phyloP scores from a whole-genome alignment of 139 green algal species.

The Nannochloris sp. region DNA sequence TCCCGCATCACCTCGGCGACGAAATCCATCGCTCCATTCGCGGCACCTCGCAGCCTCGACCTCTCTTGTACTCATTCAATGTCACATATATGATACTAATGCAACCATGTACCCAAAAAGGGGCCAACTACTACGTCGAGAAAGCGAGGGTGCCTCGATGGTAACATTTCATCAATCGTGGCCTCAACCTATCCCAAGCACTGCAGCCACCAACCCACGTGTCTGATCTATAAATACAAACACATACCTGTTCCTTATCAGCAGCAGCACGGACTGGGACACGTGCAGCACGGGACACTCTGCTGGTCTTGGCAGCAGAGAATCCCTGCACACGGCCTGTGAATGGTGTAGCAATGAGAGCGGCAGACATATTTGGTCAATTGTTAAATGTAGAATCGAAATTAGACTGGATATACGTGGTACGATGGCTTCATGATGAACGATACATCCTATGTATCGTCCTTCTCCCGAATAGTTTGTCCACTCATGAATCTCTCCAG shows the following conservation, averaged over 20 bases:
- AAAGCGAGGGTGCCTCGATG: too few relatives aligned
- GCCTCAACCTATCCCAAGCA: background rate
- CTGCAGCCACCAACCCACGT: background rate
- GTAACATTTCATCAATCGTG: too few relatives aligned
- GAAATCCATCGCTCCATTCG: too few relatives aligned
- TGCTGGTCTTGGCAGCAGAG: background rate
- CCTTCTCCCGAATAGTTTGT: background rate
- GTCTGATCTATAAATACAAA: background rate
- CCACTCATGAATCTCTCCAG: background rate
- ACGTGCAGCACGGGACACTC: background rate
- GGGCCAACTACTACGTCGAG: too few relatives aligned
- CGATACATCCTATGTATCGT: background rate
- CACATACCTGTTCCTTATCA: conserved; percentile 13
- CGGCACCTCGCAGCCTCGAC: too few relatives aligned
- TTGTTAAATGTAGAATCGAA: conserved; percentile 3
- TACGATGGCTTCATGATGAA: background rate
- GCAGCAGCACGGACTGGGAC: conserved; percentile 1
- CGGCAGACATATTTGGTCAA: conserved; percentile 1
- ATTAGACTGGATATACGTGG: background rate
- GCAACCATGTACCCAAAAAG: too few relatives aligned
- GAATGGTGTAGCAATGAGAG: conserved; percentile 2
- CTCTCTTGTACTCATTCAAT: too few relatives aligned
- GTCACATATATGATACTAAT: too few relatives aligned
- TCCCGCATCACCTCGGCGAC: too few relatives aligned
- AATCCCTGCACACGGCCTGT: background rate